phyloP scores from a whole-genome alignment of 2,329 filamentous ascomycete genomes.

The Alternaria sp. region DNA sequence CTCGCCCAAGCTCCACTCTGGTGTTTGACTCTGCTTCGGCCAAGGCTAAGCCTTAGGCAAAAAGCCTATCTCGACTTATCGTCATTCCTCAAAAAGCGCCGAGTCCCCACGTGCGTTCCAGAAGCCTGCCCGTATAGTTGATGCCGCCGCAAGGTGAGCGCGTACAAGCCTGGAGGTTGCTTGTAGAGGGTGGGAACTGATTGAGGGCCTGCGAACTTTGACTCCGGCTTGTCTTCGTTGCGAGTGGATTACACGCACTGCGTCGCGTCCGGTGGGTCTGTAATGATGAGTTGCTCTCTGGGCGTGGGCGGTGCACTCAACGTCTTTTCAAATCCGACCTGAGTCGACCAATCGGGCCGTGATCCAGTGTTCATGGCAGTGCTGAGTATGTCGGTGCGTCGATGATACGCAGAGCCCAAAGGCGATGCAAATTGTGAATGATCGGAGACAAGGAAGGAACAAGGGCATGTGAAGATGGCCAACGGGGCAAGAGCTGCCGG shows the following conservation, averaged over 20 bases:
- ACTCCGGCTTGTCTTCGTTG: not conserved
- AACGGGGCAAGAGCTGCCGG: conserved; percentile 1
- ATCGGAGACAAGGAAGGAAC: not conserved
- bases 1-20: conserved; percentile 22
- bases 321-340: not conserved
- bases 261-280: conserved; percentile 5
- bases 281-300: not conserved
- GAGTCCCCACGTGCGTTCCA: conserved; percentile 4
- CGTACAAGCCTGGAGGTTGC: not conserved
- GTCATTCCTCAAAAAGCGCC: conserved; percentile 9
- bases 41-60: conserved; percentile 31
- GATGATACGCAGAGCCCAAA: conserved; percentile 1
- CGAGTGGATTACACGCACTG: not conserved
- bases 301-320: conserved; percentile 9
- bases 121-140: not conserved
- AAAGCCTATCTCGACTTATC: conserved; percentile 23
- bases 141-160: conserved; percentile 1
- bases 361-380: not conserved
- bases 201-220: not conserved
- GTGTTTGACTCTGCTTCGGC: conserved; percentile 26
- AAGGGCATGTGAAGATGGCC: not conserved
- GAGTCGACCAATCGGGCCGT: conserved; percentile 1
- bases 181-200: not conserved
- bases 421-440: conserved; percentile 2
- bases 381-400: not conserved